Percentiles rank a stretch among this genome's conserved stretches.
These are phyloP conservation scores for Sugiyamaella valdiviana DNA, from an alignment of 805 yeast genomes.

Conservation along the genomic window DNA sequence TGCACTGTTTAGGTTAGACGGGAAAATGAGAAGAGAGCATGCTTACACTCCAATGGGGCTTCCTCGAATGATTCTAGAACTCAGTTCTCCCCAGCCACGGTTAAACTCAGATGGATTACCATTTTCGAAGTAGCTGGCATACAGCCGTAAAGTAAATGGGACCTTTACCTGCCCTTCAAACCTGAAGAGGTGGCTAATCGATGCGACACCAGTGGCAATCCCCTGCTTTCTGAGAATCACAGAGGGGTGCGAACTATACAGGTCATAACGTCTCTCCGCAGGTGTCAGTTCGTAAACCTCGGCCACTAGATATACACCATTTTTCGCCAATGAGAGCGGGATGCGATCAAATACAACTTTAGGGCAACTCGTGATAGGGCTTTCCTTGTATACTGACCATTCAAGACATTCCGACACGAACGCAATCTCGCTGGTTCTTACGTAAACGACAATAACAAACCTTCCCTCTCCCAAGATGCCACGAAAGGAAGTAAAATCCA, in stretches of 20 bases:
- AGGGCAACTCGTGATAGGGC: background rate
- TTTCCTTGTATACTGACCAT: background rate
- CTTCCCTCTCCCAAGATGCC: background rate
- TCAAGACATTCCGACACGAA: background rate
- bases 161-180: slow-evolving; percentile 54
- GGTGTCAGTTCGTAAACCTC: slow-evolving; percentile 65
- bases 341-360: slow-evolving; percentile 76
- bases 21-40: background rate
- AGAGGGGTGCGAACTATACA: no score
- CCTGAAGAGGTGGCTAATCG: slow-evolving; percentile 72
- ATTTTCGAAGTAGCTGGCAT: slow-evolving; percentile 56
- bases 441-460: background rate
- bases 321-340: slow-evolving; percentile 52
- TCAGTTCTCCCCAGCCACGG: slow-evolving; percentile 85
- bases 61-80: slow-evolving; percentile 71
- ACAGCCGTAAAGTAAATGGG: slow-evolving; percentile 65
- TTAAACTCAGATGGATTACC: slow-evolving; percentile 40
- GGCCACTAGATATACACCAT: slow-evolving; percentile 69
- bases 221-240: slow-evolving; percentile 42
- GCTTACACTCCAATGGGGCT: slow-evolving; percentile 30
- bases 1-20: background rate
- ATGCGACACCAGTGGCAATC: slow-evolving; percentile 83
- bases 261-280: no score
- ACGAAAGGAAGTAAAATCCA: background rate
- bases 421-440: background rate